A percentile compares a stretch with the other conserved stretches of the same genome.
phyloP scores from a whole-genome alignment of 2,329 filamentous ascomycete genomes.

The Cladophialophora immunda region DNA sequence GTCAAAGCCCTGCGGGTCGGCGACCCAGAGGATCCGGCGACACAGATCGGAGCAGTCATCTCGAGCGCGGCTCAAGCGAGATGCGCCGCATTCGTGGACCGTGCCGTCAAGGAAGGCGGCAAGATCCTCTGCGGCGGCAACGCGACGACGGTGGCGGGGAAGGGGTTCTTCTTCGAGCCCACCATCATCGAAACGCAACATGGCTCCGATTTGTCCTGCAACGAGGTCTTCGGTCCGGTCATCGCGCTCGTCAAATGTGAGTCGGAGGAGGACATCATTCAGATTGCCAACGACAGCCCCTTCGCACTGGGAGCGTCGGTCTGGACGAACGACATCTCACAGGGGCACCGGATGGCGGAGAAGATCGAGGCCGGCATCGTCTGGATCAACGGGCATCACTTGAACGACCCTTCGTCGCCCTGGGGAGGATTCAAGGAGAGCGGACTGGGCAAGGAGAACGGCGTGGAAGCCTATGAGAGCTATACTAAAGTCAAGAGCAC shows the following conservation, averaged over 20 bases:
- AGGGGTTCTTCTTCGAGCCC: slow-evolving; percentile 60
- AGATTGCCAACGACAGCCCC: slow-evolving; percentile 59
- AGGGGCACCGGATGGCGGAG: slow-evolving; percentile 58
- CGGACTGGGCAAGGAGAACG: slow-evolving; percentile 78
- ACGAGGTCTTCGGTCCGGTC: slow-evolving; percentile 62
- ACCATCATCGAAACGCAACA: slow-evolving; percentile 53
- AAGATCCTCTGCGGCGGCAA: slow-evolving; percentile 58
- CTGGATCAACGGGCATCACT: slow-evolving; percentile 67
- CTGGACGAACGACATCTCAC: slow-evolving; percentile 60
- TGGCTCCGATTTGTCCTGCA: slow-evolving; percentile 42
- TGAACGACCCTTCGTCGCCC: slow-evolving; percentile 75
- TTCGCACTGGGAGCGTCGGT: slow-evolving; percentile 61
- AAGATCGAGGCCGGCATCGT: slow-evolving; percentile 60
- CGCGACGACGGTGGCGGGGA: slow-evolving; percentile 62
- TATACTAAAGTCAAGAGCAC: slow-evolving; percentile 68
- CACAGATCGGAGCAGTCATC: slow-evolving; percentile 71
- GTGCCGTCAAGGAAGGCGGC: slow-evolving; percentile 52
- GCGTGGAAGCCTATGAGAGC: slow-evolving; percentile 66
- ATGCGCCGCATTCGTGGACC: slow-evolving; percentile 51
- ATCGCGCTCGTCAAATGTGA: slow-evolving; percentile 59
- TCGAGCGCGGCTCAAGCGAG: slow-evolving; percentile 55
- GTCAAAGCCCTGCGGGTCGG: slow-evolving; percentile 65
- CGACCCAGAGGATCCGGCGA: slow-evolving; percentile 63
- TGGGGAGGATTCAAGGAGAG: slow-evolving; percentile 73
- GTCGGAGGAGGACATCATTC: slow-evolving; percentile 57